Evolutionary conservation across 495 filamentous ascomycete genomes (phyloP), one percentile per base, ranked within the genome.

Genomic region (Penicillium roqueforti): DNA sequence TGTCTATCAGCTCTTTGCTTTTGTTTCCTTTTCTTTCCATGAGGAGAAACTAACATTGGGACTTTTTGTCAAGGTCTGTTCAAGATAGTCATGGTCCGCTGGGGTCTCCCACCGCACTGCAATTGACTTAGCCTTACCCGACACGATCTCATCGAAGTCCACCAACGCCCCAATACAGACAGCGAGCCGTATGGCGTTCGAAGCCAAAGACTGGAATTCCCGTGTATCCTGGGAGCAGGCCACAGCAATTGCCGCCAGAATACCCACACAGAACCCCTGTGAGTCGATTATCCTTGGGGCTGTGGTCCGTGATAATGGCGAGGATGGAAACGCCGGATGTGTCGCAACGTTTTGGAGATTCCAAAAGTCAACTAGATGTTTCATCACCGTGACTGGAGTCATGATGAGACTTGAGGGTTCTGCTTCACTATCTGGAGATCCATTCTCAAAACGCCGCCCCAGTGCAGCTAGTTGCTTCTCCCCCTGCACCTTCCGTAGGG

Each of bases 251-350:
- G 74, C 71, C 19, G 64, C 58, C 6, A 77, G 59, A 47, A 74
- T 62, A 7, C 72, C 74, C 13, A 63, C 52, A 54, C 74, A 77
- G 46, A 75, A 73, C 38, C 67, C 65, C 31, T 62, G 59, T 22
- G 47, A 39, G 54, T 54, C 50, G 10, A 23, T 42, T 23, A 42
- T 23, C 11, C 20, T 42, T 11, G 39, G 39, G 20, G 19, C 16
- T 8, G 20, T 20, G 18, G 36, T 18, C 29, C 2, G 20, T 4
- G 29, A 26, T 16, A 18, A 8, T 19, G 22, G 8, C 8, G 29
- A 31, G n/a, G 28, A 47, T 28, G 14, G 16, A 18, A 31, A 18
- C 11, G 28, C 22, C n/a, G 25, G 44, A 31, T 47, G 22, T n/a
- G 26, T 14, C 6, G 36, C 39, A 42, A 20, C 39, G 38, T 11